phyloP scores from a whole-genome alignment of 2,329 filamentous ascomycete species.

The Fusarium sp. region DNA sequence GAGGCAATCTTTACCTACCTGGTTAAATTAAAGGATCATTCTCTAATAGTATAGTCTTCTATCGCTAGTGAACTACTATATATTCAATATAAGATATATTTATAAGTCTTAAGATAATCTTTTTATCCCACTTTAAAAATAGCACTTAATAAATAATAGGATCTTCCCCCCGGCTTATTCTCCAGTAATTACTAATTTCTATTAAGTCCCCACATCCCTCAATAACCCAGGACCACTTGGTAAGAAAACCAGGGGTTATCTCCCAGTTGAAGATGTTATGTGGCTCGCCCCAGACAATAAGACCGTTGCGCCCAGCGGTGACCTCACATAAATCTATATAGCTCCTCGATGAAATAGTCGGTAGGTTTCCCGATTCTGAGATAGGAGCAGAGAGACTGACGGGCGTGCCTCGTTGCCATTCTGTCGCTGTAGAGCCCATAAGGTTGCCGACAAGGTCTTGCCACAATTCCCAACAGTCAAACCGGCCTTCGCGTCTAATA shows the following conservation, averaged over 20 bases:
- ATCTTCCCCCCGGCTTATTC: background rate
- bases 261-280: conserved; percentile 5
- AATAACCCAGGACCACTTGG: conserved; percentile 1
- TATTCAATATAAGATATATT: too few relatives aligned
- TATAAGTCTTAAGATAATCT: too few relatives aligned
- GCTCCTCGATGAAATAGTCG: accelerated
- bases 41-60: too few relatives aligned
- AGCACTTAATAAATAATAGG: background rate
- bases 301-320: background rate
- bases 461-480: background rate
- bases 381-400: background rate
- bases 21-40: too few relatives aligned
- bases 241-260: background rate
- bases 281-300: conserved; percentile 1
- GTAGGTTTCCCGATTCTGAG: too few relatives aligned
- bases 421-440: background rate
- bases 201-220: background rate
- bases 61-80: too few relatives aligned
- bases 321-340: background rate
- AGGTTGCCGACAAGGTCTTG: background rate
- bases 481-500: background rate
- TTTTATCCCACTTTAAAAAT: too few relatives aligned
- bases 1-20: too few relatives aligned
- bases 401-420: background rate
- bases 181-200: background rate